Conservation (phyloP, 2,329 filamentous ascomycete genomes). For the Fusarium sp. region DNA sequence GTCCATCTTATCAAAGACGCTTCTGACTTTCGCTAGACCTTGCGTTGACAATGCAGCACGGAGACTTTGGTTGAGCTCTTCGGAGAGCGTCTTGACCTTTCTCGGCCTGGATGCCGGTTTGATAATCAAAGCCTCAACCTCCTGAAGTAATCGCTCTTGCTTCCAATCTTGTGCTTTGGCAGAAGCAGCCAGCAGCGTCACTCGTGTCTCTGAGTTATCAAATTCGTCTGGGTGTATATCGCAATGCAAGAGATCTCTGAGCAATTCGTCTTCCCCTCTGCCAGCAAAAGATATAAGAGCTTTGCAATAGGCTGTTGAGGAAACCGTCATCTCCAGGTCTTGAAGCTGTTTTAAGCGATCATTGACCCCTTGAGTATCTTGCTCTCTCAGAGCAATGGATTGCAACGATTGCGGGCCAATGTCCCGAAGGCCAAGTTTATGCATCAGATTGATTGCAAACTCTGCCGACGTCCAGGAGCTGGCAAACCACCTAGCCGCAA, state of each 20-base stretch:
- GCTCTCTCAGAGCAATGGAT: constrained; percentile 77
- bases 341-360: constrained; percentile 70
- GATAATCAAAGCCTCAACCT: constrained; percentile 49
- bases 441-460: constrained; percentile 75
- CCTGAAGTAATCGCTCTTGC: constrained; percentile 57
- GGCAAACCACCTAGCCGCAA: constrained; percentile 86
- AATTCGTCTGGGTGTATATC: constrained; percentile 68
- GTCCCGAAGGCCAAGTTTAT: constrained; percentile 74
- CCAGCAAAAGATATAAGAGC: constrained; percentile 73
- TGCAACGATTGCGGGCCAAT: constrained; percentile 83
- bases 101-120: constrained; percentile 15
- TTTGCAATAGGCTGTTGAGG: constrained; percentile 71
- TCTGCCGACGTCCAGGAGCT: constrained; percentile 76
- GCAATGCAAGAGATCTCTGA: constrained; percentile 58
- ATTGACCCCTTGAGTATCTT: constrained; percentile 65
- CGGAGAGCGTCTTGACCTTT: constrained; percentile 31
- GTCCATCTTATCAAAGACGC: constrained; percentile 50
- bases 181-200: constrained; percentile 52
- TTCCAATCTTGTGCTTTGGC: constrained; percentile 51
- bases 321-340: constrained; percentile 70
- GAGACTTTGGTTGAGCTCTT: constrained; percentile 42
- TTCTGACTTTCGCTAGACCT: constrained; percentile 40
- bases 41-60: constrained; percentile 13
- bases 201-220: constrained; percentile 57
- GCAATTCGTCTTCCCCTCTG: constrained; percentile 63